A percentile compares a stretch with the other conserved stretches of the same genome.
These are phyloP conservation scores for Ammopiptanthus mongolicus DNA, from an alignment of 306 rosid species.

Conservation along the genomic window DNA sequence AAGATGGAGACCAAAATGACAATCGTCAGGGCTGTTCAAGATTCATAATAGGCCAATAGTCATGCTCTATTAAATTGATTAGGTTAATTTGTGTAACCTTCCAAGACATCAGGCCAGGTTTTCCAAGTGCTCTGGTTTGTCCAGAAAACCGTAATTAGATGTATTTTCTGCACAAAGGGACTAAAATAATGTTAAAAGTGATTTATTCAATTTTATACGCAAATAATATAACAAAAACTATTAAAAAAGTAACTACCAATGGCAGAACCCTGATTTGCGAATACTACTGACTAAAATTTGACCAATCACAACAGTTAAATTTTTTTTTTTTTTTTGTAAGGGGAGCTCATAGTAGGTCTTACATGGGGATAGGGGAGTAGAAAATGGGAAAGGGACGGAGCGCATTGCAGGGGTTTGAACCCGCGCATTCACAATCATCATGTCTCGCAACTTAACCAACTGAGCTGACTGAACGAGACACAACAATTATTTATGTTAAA, in stretches of 20 bases:
- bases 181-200: background rate
- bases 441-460: too few relatives aligned
- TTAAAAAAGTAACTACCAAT: background rate
- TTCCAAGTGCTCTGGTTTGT: background rate
- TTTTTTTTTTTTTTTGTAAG: too few relatives aligned
- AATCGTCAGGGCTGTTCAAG: background rate
- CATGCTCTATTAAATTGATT: background rate
- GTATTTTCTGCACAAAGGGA: background rate
- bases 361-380: too few relatives aligned
- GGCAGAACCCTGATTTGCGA: background rate
- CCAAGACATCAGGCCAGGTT: background rate
- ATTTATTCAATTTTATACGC: background rate
- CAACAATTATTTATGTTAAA: background rate
- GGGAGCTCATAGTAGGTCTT: too few relatives aligned
- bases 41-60: background rate
- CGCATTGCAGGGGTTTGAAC: too few relatives aligned
- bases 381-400: too few relatives aligned
- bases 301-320: too few relatives aligned
- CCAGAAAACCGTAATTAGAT: background rate
- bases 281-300: background rate
- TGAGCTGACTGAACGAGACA: too few relatives aligned
- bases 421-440: too few relatives aligned
- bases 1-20: background rate
- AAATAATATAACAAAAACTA: background rate
- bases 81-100: background rate